phyloP scores from a whole-genome alignment of 345 rosid genomes.

The Gossypium ekmanianum region DNA sequence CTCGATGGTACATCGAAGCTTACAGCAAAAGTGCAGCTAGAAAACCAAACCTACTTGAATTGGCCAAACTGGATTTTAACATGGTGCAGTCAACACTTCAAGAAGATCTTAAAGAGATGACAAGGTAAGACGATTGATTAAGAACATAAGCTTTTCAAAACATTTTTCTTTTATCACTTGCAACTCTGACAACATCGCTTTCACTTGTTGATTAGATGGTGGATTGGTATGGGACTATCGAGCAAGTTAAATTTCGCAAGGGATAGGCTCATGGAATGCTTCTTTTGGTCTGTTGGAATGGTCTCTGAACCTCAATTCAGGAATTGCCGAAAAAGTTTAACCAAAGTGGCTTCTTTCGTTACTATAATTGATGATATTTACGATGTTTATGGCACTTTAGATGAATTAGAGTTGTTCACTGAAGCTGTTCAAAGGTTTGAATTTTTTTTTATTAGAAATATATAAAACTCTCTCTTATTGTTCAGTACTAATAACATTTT shows the following conservation, averaged over 20 bases:
- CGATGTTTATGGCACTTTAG: constrained; percentile 38
- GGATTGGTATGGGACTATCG: constrained; percentile 29
- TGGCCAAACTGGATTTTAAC: constrained; percentile 46
- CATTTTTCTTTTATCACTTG: background rate
- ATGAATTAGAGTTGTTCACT: constrained; percentile 39
- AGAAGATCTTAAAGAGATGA: constrained; percentile 31
- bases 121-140: constrained; percentile 22
- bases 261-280: constrained; percentile 50
- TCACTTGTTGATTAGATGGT: constrained; percentile 31
- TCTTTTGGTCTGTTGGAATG: constrained; percentile 39
- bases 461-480: background rate
- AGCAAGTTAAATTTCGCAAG: constrained; percentile 37
- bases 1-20: constrained; percentile 33
- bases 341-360: constrained; percentile 32
- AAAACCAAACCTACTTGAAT: constrained; percentile 26
- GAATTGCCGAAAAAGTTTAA: constrained; percentile 25
- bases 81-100: constrained; percentile 30
- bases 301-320: constrained; percentile 26
- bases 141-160: background rate
- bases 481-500: background rate
- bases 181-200: background rate
- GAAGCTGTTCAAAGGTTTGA: constrained; percentile 33
- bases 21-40: constrained; percentile 6
- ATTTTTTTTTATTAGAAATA: background rate
- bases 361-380: constrained; percentile 43